Percentiles rank a stretch among this genome's conserved stretches.
phyloP scores from a whole-genome alignment of 352 stramenopile genomes.

The Phytophthora sp. region DNA sequence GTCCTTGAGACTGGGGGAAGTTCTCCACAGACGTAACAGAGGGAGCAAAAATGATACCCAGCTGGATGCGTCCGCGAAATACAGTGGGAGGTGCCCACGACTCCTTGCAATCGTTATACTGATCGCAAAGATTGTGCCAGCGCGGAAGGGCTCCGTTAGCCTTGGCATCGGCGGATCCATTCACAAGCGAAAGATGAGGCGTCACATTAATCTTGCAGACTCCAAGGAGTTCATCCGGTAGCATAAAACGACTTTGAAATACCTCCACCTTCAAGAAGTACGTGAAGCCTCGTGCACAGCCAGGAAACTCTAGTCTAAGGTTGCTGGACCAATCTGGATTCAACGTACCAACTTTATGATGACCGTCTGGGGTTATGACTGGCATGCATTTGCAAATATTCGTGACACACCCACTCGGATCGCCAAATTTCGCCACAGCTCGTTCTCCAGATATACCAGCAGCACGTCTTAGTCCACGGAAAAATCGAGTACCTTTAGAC shows the following conservation, averaged over 20 bases:
- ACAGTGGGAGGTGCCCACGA: slow-evolving; percentile 86
- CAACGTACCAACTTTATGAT: slow-evolving; percentile 38
- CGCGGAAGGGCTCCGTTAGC: slow-evolving; percentile 78
- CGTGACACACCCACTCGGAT: slow-evolving; percentile 80
- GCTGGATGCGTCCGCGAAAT: slow-evolving; percentile 78
- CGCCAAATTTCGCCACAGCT: slow-evolving; percentile 71
- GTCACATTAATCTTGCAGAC: slow-evolving; percentile 89
- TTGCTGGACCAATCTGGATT: slow-evolving; percentile 79
- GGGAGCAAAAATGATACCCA: slow-evolving; percentile 81
- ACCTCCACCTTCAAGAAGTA: slow-evolving; percentile 85
- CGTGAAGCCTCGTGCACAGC: slow-evolving; percentile 71
- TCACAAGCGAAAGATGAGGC: slow-evolving; percentile 81
- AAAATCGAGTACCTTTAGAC: slow-evolving; percentile 70
- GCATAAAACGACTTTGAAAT: slow-evolving; percentile 87
- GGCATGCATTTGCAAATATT: slow-evolving; percentile 69
- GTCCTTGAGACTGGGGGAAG: slow-evolving; percentile 54
- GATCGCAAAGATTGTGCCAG: slow-evolving; percentile 88
- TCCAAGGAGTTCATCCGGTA: slow-evolving; percentile 74
- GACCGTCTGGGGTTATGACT: slow-evolving; percentile 6
- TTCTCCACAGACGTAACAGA: slow-evolving; percentile 59
- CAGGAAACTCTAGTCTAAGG: slow-evolving; percentile 77
- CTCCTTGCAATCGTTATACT: slow-evolving; percentile 88
- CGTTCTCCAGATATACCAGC: slow-evolving; percentile 77
- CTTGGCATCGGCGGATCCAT: slow-evolving; percentile 81
- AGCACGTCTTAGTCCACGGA: slow-evolving; percentile 75